These are phyloP conservation scores for Rubus parviflorus DNA, from an alignment of 306 rosid species.

Conservation along the genomic window DNA sequence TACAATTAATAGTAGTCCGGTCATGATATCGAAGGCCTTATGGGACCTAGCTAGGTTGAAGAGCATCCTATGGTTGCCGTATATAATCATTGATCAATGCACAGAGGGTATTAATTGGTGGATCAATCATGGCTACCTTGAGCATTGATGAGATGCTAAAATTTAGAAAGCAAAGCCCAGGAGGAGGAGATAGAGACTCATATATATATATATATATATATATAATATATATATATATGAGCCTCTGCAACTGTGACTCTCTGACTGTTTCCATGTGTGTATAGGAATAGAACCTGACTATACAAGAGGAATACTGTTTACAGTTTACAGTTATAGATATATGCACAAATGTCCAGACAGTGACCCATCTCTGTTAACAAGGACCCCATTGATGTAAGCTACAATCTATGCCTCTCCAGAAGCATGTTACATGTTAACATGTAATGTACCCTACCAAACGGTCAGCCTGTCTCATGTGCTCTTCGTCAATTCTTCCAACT, in stretches of 20 bases:
- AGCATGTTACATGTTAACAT: not conserved
- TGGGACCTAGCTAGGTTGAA: slow-evolving; percentile 3
- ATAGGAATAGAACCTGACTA: too few relatives aligned
- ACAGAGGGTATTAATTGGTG: not conserved
- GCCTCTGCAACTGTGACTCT: not conserved
- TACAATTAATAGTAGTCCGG: not conserved
- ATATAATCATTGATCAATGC: not conserved
- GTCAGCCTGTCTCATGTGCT: slow-evolving; percentile 5
- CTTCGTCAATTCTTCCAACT: not conserved
- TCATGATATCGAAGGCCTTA: not conserved
- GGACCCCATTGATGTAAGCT: not conserved
- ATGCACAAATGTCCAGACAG: slow-evolving; percentile 16
- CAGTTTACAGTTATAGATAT: slow-evolving; percentile 9
- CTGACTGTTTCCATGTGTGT: not conserved
- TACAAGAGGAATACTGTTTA: not conserved
- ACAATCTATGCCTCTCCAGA: not conserved
- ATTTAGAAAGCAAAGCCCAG: too few relatives aligned
- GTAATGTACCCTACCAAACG: not conserved
- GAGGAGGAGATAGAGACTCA: too few relatives aligned
- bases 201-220: too few relatives aligned
- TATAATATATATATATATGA: too few relatives aligned
- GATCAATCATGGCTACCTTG: not conserved
- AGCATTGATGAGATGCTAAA: not conserved
- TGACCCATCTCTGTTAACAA: not conserved
- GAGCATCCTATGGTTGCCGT: slow-evolving; percentile 3